phyloP scores from a whole-genome alignment of 2,329 filamentous ascomycete species.

The Fusarium nematophilum region DNA sequence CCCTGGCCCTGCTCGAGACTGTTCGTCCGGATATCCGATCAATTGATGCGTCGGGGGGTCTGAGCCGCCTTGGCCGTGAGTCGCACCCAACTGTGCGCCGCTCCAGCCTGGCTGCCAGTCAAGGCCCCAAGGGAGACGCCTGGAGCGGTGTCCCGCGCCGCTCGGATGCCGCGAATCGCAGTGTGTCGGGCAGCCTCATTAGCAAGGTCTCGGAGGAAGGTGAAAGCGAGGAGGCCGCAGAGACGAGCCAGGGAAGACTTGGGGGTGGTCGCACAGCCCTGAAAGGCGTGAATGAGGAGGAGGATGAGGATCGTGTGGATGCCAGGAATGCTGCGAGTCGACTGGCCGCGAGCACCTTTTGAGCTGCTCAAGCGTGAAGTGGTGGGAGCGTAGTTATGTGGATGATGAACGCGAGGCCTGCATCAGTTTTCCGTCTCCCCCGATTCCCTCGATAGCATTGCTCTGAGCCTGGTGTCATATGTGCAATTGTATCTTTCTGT shows the following conservation, averaged over 20 bases:
- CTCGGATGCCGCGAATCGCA: conserved; percentile 81
- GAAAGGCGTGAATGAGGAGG: conserved; percentile 77
- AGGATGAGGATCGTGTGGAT: conserved; percentile 93
- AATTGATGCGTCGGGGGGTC: conserved; percentile 90
- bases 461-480: conserved; percentile 39
- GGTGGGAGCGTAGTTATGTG: conserved; percentile 27
- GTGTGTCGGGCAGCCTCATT: conserved; percentile 78
- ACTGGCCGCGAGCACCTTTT: conserved; percentile 95
- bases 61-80: conserved; percentile 90
- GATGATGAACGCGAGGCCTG: conserved; percentile 30
- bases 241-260: conserved; percentile 50
- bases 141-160: conserved; percentile 95
- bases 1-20: conserved; percentile 90
- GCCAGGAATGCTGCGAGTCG: conserved; percentile 94
- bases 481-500: conserved; percentile 35
- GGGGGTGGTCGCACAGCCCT: conserved; percentile 59
- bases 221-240: conserved; percentile 58
- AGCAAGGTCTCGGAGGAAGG: conserved; percentile 73
- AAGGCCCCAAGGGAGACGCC: conserved; percentile 97
- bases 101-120: conserved; percentile 82
- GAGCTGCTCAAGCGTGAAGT: conserved; percentile 37
- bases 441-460: conserved; percentile 40
- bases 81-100: conserved; percentile 81
- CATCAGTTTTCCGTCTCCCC: conserved; percentile 20
- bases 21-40: conserved; percentile 92